Base-by-base conservation (phyloP, 257 asterid genomes). In the Petrea volubilis region DNA sequence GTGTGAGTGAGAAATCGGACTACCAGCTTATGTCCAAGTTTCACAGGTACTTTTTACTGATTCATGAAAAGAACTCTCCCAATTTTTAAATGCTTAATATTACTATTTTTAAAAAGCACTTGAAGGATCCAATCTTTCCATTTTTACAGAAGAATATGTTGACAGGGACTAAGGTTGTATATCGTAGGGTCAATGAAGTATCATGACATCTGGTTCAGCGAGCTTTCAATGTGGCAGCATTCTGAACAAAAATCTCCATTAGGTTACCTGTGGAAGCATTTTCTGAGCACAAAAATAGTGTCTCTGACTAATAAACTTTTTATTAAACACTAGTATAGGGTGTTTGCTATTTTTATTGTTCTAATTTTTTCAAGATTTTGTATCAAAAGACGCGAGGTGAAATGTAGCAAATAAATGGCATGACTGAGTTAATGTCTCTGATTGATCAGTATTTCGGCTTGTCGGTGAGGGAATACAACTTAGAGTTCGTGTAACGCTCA, bases 1-100 rank as follows among this genome's bases (percentile, higher is more conserved):
- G 84, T 88, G 97, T 69, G 96, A 88, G 65, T 90, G 75, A 76
- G 29, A 51, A 49, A 44, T 20, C 68, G 47, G 75, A 60, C 25
- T 9, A 24, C 21, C 53, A 40, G 60, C 52, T 28, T 41, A 59
- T 44, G 51, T 67, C 36, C 73, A 15, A 59, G 59, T 40, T 62
- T 34, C 33, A 60, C 49, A 21, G 80, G 80, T 70, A 63, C 44
- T 72, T 56, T 17, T 33, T 3, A 33, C 38, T 58, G 38, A 27
- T 55, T 23, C 7, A 14, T 33, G 15, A 43, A 8, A 27, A 41
- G 15, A 47, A 15, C n/a, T 21, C 21, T 38, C 58, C 60, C 21
- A 2, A 59, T 33, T 8, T 10, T 31, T 11, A 34, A 31, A 34
- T 20, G 38, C 28, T 18, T 60, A 23, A 24, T 3, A 25, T 49